Evolutionary conservation across 768 basidiomycete species (phyloP).

Genomic region (Tricholoma sp.): DNA sequence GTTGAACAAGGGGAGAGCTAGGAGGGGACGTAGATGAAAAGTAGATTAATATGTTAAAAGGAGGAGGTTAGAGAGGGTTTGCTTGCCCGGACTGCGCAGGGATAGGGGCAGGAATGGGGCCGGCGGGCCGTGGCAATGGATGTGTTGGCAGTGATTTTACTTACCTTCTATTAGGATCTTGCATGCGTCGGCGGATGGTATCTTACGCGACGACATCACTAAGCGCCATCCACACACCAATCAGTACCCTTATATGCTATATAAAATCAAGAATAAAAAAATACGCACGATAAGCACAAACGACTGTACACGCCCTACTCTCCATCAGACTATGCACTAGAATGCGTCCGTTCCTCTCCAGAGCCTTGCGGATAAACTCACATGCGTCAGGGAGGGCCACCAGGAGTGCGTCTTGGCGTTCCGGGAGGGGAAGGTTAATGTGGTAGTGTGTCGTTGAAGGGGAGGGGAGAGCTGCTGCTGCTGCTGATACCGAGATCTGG

Average conservation of each 20-base stretch:
- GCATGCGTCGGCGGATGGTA: background rate
- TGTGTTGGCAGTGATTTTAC: background rate
- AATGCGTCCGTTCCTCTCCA: constrained; percentile 37
- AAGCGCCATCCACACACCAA: background rate
- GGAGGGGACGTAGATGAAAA: background rate
- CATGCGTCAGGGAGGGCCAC: constrained; percentile 42
- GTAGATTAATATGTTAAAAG: background rate
- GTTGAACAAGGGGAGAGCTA: constrained; percentile 52
- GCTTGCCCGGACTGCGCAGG: background rate
- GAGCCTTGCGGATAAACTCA: constrained; percentile 38
- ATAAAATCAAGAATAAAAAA: background rate
- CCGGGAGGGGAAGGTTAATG: constrained; percentile 36
- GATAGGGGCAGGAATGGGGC: too few relatives aligned
- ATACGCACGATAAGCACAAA: constrained; percentile 51
- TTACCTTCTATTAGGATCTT: background rate
- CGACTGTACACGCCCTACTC: constrained; percentile 46
- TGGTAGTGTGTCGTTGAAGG: constrained; percentile 35
- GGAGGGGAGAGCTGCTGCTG: constrained; percentile 19
- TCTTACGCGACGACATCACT: background rate
- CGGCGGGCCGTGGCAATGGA: too few relatives aligned
- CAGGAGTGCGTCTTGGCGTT: constrained; percentile 36
- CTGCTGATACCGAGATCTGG: constrained; percentile 22
- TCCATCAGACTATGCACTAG: constrained; percentile 54
- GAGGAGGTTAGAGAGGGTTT: constrained; percentile 24
- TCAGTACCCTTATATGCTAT: too few relatives aligned